phyloP scores from a whole-genome alignment of 345 rosid genomes.

The Clausena lansium region DNA sequence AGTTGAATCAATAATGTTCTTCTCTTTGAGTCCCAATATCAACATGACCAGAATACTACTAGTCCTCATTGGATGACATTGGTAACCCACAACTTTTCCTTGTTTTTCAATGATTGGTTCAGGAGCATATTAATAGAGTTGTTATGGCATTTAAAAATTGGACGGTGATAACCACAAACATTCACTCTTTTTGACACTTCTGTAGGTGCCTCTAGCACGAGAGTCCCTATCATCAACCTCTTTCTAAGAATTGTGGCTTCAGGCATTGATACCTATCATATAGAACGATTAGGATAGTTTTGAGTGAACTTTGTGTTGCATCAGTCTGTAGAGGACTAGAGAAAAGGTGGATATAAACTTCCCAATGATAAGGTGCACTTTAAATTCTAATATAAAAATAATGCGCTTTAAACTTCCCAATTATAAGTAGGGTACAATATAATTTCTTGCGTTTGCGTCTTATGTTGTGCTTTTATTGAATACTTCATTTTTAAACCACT shows the following conservation, averaged over 20 bases:
- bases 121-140: not conserved
- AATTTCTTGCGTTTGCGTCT: not conserved
- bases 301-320: not conserved
- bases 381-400: not conserved
- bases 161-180: not conserved
- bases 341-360: not conserved
- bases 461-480: not conserved
- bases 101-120: not conserved
- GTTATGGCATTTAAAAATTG: not conserved
- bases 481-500: slow-evolving; percentile 2
- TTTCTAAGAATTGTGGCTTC: not conserved
- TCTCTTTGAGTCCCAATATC: not conserved
- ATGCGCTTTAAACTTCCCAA: no score
- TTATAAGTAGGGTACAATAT: not conserved
- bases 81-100: not conserved
- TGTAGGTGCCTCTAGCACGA: not conserved
- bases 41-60: not conserved
- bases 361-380: not conserved
- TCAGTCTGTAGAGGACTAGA: not conserved
- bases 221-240: not conserved
- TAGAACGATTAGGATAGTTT: not conserved
- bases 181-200: not conserved
- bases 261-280: not conserved
- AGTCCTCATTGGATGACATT: not conserved
- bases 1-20: not conserved